Conservation (phyloP, 148 eudicot species). For the Euryodendron excelsum region DNA sequence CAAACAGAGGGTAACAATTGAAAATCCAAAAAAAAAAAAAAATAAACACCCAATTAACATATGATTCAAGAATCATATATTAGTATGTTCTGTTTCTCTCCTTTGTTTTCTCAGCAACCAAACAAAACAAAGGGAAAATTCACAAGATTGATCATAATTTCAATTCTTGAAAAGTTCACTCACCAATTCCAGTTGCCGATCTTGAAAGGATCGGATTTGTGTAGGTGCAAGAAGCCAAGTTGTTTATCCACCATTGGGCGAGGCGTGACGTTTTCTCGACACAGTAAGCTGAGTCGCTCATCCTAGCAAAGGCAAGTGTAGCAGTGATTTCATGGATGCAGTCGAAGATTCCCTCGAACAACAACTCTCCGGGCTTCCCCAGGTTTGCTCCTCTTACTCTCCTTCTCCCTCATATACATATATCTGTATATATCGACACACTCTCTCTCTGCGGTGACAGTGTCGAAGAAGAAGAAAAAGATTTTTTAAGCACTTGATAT, state of each 20-base stretch:
- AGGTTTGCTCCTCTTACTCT: conserved; percentile 31
- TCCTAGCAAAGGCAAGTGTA: conserved; percentile 44
- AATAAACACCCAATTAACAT: background rate
- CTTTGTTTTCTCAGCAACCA: conserved; percentile 4
- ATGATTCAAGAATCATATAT: background rate
- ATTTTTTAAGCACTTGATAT: background rate
- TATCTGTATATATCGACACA: background rate
- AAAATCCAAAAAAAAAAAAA: background rate
- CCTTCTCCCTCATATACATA: conserved; percentile 16
- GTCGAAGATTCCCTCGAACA: conserved; percentile 53
- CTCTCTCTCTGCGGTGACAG: conserved; percentile 1
- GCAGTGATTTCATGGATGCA: conserved; percentile 72
- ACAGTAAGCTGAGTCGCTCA: conserved; percentile 58
- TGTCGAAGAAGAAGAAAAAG: background rate
- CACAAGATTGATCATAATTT: background rate
- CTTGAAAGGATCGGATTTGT: conserved; percentile 74
- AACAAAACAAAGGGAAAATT: background rate
- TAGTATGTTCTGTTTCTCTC: background rate
- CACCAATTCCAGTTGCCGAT: conserved; percentile 80
- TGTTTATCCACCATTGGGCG: conserved; percentile 80
- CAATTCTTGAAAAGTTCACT: background rate
- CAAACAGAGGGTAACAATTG: background rate
- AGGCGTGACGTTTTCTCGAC: conserved; percentile 76
- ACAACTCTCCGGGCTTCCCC: conserved; percentile 55
- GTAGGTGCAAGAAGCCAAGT: conserved; percentile 54